Evolutionary conservation across 2,329 filamentous ascomycete species (phyloP).

Genomic region (Cladosporium sp.): DNA sequence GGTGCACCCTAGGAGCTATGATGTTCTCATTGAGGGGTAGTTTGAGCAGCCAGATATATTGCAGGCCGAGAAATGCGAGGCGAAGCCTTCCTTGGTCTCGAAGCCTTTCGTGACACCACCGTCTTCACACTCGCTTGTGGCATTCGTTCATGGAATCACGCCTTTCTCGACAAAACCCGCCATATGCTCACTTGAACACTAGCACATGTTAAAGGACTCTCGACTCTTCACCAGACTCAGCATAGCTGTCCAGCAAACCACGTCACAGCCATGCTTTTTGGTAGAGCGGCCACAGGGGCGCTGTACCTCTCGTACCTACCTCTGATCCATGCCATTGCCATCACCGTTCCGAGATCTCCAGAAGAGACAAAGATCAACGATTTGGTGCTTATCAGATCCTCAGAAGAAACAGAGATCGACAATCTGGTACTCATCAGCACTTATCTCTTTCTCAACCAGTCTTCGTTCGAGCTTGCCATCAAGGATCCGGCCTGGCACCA

Average conservation of each 20-base stretch:
- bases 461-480: neutral
- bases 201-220: neutral
- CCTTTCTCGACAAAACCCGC: neutral
- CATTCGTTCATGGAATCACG: neutral
- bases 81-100: neutral
- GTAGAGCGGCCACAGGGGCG: neutral
- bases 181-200: neutral
- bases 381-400: neutral
- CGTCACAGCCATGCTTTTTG: neutral
- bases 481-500: constrained; percentile 6
- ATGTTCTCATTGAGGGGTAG: neutral
- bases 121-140: neutral
- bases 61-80: neutral
- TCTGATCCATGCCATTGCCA: neutral
- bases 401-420: neutral
- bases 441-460: constrained; percentile 2
- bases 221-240: neutral
- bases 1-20: neutral
- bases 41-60: neutral
- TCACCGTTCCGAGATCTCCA: neutral
- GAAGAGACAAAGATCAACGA: neutral
- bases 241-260: neutral
- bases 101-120: neutral
- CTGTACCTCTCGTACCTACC: neutral
- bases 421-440: constrained; percentile 1